Percentiles rank a stretch among this genome's conserved stretches.
phyloP scores from a whole-genome alignment of 345 rosid species.

The Hibiscus tridactylites region DNA sequence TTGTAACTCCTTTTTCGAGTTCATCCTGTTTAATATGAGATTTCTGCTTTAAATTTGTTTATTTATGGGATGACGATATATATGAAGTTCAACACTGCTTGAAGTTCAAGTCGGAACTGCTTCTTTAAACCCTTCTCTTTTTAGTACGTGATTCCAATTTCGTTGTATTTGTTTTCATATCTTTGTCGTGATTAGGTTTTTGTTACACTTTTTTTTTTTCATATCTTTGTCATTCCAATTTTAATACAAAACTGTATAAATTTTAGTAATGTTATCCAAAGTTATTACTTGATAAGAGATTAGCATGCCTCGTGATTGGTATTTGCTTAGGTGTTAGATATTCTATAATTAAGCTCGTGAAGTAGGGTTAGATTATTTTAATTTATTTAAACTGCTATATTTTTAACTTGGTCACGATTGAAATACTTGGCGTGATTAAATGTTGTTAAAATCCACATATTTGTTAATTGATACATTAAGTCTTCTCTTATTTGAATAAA shows the following conservation, averaged over 20 bases:
- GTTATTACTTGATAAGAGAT: background rate
- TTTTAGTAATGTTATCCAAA: background rate
- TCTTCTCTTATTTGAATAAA: no score
- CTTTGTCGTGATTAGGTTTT: no score
- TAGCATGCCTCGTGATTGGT: background rate
- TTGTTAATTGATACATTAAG: no score
- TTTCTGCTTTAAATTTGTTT: background rate
- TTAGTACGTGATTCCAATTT: no score
- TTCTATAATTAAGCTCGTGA: background rate
- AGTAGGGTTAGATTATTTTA: background rate
- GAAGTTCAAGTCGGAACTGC: no score
- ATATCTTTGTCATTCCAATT: no score
- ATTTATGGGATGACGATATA: background rate
- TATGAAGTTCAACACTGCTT: background rate
- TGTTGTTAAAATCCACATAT: no score
- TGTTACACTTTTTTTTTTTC: no score
- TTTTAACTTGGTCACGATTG: background rate
- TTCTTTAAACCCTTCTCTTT: no score
- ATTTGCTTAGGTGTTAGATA: background rate
- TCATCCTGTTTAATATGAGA: background rate
- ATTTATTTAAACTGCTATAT: background rate
- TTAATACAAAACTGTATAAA: no score
- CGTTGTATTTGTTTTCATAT: no score
- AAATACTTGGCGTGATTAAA: no score
- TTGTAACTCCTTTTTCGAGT: background rate